Evolutionary conservation across 805 yeast genomes (phyloP).

Genomic region (Spathaspora passalidarum): DNA sequence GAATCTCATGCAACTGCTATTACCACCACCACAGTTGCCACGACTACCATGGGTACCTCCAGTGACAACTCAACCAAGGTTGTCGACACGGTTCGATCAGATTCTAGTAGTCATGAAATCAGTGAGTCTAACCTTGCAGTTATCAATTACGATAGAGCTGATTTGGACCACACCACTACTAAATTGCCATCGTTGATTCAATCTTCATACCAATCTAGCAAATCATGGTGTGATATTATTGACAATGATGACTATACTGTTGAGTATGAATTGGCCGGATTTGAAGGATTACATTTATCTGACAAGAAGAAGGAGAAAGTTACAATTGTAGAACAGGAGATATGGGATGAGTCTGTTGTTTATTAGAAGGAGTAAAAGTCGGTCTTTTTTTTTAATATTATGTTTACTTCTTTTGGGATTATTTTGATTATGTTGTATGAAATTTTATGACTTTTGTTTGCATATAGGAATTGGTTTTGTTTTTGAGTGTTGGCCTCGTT

Average conservation of each 20-base stretch:
- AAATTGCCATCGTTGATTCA: slow-evolving; percentile 28
- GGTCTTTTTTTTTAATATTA: too few relatives aligned
- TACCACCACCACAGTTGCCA: background rate
- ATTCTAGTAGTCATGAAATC: too few relatives aligned
- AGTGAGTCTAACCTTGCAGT: slow-evolving; percentile 4
- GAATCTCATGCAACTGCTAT: background rate
- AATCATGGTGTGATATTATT: slow-evolving; percentile 34
- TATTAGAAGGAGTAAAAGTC: background rate
- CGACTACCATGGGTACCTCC: background rate
- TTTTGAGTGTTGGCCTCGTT: background rate
- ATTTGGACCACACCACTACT: background rate
- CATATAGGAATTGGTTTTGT: background rate
- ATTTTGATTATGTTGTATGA: background rate
- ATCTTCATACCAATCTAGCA: slow-evolving; percentile 23
- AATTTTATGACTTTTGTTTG: background rate
- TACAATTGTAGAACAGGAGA: slow-evolving; percentile 7
- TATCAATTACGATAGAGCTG: slow-evolving; percentile 5
- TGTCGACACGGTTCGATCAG: slow-evolving; percentile 2
- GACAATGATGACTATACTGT: slow-evolving; percentile 18
- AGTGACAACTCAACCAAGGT: slow-evolving; percentile 1
- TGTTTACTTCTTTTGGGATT: background rate
- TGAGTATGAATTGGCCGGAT: slow-evolving; percentile 6
- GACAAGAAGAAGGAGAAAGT: slow-evolving; percentile 3
- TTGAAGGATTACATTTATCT: background rate
- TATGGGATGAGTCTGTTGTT: slow-evolving; percentile 3